These are phyloP conservation scores for Solanum hybrid DNA, from an alignment of 305 asterid species.

Conservation along the genomic window DNA sequence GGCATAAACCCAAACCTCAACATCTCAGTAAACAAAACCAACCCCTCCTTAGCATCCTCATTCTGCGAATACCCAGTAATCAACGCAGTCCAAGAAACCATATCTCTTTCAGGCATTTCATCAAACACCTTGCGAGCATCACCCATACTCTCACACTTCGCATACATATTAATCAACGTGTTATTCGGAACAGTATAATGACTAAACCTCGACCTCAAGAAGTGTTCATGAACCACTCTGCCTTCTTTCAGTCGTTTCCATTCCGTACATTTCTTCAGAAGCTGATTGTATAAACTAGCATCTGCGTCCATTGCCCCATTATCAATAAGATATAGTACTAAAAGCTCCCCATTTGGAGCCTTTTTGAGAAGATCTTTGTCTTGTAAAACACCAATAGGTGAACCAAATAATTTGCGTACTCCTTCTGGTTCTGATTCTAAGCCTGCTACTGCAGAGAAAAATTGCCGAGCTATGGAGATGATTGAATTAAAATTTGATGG, in stretches of 20 bases:
- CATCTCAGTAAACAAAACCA: constrained; percentile 44
- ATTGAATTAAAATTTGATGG: constrained; percentile 4
- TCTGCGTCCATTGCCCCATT: constrained; percentile 43
- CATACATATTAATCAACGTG: constrained; percentile 50
- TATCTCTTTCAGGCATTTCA: constrained; percentile 59
- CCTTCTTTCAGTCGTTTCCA: constrained; percentile 49
- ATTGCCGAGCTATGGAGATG: neutral
- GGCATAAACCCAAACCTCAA: constrained; percentile 43
- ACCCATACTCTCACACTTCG: constrained; percentile 45
- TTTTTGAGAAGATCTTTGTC: constrained; percentile 45
- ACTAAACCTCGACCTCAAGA: constrained; percentile 30
- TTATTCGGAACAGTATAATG: constrained; percentile 32
- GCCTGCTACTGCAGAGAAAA: constrained; percentile 24
- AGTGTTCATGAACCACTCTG: constrained; percentile 45
- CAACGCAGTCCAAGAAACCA: constrained; percentile 78
- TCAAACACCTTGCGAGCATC: constrained; percentile 65
- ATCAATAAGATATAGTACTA: constrained; percentile 52
- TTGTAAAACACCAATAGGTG: constrained; percentile 32
- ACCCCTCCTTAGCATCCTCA: constrained; percentile 34
- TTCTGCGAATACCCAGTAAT: constrained; percentile 67
- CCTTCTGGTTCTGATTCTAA: constrained; percentile 14
- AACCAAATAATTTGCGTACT: neutral
- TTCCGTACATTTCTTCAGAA: constrained; percentile 58
- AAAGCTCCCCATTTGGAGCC: constrained; percentile 43
- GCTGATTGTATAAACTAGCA: constrained; percentile 41